These are phyloP conservation scores for Linnemannia zychae DNA, from an alignment of 192 early-diverging fungal species.

Conservation along the genomic window DNA sequence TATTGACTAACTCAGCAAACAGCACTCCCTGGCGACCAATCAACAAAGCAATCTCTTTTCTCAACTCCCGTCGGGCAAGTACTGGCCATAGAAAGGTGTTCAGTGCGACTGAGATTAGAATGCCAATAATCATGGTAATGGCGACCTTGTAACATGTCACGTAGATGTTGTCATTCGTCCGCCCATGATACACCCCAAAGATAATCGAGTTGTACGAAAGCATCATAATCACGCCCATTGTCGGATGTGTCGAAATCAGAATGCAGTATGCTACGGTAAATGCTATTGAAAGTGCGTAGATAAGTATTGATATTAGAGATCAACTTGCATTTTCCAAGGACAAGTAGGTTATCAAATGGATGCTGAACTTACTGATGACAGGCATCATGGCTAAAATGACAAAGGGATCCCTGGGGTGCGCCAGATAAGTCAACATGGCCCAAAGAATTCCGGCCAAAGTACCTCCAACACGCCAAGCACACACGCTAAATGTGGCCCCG, in stretches of 20 bases:
- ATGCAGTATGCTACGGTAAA: slow-evolving; percentile 12
- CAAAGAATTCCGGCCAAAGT: slow-evolving; percentile 52
- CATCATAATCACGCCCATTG: slow-evolving; percentile 27
- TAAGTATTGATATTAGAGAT: too few species aligned
- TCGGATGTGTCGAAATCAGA: slow-evolving; percentile 7
- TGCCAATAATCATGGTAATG: slow-evolving; percentile 9
- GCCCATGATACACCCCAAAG: slow-evolving; percentile 3
- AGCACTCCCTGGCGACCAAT: slow-evolving; percentile 62
- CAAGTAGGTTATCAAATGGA: not conserved
- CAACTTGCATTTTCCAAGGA: too few species aligned
- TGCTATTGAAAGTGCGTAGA: not conserved
- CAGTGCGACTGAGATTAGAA: slow-evolving; percentile 3
- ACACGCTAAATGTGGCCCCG: slow-evolving; percentile 57
- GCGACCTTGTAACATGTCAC: slow-evolving; percentile 7
- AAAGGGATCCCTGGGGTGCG: slow-evolving; percentile 1
- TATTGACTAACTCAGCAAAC: slow-evolving; percentile 73
- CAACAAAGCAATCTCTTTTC: slow-evolving; percentile 59
- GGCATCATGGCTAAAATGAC: slow-evolving; percentile 15
- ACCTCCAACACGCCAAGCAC: slow-evolving; percentile 54
- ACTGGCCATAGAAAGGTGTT: slow-evolving; percentile 57
- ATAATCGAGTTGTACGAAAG: slow-evolving; percentile 12
- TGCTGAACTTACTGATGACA: slow-evolving; percentile 5
- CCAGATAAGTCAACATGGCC: slow-evolving; percentile 39
- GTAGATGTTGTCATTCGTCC: slow-evolving; percentile 4
- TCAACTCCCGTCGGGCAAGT: slow-evolving; percentile 74